These are phyloP conservation scores for Serendipita sp. DNA, from an alignment of 768 basidiomycete species.

Conservation along the genomic window DNA sequence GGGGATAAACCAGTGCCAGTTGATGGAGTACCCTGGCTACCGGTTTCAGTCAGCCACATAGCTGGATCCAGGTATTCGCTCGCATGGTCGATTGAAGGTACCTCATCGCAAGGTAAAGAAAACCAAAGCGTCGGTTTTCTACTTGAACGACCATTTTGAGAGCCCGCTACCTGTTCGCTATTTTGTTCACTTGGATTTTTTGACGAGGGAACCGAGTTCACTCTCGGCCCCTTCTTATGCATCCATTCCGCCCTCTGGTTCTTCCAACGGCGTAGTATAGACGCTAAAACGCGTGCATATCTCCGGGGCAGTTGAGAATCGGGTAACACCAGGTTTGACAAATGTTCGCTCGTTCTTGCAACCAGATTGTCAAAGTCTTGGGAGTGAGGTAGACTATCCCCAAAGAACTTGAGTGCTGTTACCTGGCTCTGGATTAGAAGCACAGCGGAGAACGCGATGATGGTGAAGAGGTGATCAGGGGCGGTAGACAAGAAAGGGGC, in stretches of 20 bases:
- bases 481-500: background rate
- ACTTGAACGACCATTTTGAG: too few species aligned
- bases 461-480: conserved; percentile 1
- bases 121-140: too few species aligned
- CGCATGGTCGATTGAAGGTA: background rate
- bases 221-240: too few species aligned
- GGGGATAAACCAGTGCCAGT: background rate
- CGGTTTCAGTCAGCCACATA: background rate
- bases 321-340: background rate
- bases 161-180: too few species aligned
- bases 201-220: too few species aligned
- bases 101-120: background rate
- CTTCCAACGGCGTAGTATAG: background rate
- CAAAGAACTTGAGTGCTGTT: background rate
- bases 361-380: background rate
- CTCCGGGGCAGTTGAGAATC: background rate
- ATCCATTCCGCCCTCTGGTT: background rate
- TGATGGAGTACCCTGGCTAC: background rate
- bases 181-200: too few species aligned
- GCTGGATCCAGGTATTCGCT: background rate
- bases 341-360: background rate
- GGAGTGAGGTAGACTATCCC: background rate
- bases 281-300: background rate
- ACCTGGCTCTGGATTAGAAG: background rate
- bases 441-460: background rate